phyloP scores from a whole-genome alignment of 768 basidiomycete species.

The Psilocybe cubensis region DNA sequence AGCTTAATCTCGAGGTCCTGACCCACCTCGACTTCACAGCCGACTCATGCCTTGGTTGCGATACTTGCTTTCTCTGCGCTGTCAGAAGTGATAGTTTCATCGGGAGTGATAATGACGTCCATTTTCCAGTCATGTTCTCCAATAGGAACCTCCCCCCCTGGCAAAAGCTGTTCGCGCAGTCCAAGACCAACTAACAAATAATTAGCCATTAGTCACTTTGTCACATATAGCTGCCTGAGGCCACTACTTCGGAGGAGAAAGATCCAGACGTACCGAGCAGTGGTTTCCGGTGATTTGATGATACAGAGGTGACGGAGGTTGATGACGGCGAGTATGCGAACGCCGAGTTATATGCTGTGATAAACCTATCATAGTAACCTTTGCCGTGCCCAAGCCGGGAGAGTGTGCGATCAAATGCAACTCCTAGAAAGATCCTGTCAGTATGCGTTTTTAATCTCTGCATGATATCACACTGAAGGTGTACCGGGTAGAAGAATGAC shows the following conservation, averaged over 20 bases:
- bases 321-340: conserved; percentile 26
- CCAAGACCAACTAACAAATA: conserved; percentile 21
- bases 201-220: neutral
- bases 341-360: conserved; percentile 48
- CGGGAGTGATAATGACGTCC: conserved; percentile 25
- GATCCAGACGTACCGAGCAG: conserved; percentile 54
- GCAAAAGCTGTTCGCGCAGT: conserved; percentile 24
- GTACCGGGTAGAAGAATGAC: conserved; percentile 71
- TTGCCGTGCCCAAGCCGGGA: conserved; percentile 82
- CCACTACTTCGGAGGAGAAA: conserved; percentile 8
- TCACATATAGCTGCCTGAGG: too few species aligned
- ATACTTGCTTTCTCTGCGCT: neutral
- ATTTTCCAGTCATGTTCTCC: conserved; percentile 25
- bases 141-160: conserved; percentile 17
- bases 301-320: conserved; percentile 48
- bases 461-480: neutral
- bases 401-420: conserved; percentile 73
- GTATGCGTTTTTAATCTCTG: neutral
- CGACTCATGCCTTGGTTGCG: neutral
- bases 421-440: conserved; percentile 42
- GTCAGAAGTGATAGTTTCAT: conserved; percentile 14
- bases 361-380: conserved; percentile 81
- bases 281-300: conserved; percentile 48
- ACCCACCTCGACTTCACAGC: neutral
- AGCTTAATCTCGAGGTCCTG: neutral